phyloP scores from a whole-genome alignment of 176 grass and related monocot genomes.

The Typha latifolia region DNA sequence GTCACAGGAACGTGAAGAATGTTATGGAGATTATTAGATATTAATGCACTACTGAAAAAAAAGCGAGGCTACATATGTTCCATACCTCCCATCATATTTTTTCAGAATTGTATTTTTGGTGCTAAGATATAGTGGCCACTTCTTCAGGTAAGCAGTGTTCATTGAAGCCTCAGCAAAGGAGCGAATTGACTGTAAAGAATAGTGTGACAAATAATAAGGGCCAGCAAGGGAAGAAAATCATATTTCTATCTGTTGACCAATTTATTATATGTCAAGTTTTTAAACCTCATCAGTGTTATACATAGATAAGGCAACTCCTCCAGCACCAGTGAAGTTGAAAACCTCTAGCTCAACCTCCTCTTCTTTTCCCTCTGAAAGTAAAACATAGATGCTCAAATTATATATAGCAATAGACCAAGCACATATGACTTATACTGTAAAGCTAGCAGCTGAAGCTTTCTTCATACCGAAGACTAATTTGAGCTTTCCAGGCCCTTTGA shows the following conservation, averaged over 20 bases:
- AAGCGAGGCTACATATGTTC: neutral
- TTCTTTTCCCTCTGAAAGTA: constrained; percentile 64
- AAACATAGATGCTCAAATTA: constrained; percentile 18
- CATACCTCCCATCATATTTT: constrained; percentile 95
- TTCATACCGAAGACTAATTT: constrained; percentile 89
- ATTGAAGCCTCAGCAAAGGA: constrained; percentile 88
- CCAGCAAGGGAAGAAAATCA: neutral
- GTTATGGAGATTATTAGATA: neutral
- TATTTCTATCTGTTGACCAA: neutral
- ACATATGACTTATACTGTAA: constrained; percentile 1
- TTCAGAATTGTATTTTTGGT: constrained; percentile 99
- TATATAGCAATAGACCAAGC: constrained; percentile 5
- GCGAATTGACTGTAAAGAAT: constrained; percentile 57
- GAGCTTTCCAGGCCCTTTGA: constrained; percentile 96
- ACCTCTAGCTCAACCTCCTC: constrained; percentile 75
- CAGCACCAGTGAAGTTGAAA: constrained; percentile 90
- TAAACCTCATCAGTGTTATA: constrained; percentile 95
- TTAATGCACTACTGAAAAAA: neutral
- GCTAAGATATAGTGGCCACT: constrained; percentile 94
- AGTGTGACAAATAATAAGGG: constrained; percentile 9
- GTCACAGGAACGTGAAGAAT: constrained; percentile 6
- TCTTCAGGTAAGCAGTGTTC: constrained; percentile 86
- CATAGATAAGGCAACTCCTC: constrained; percentile 91
- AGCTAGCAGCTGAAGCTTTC: neutral
- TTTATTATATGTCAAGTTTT: neutral